phyloP scores from a whole-genome alignment of 2,329 filamentous ascomycete species.

The Fusarium sp. region DNA sequence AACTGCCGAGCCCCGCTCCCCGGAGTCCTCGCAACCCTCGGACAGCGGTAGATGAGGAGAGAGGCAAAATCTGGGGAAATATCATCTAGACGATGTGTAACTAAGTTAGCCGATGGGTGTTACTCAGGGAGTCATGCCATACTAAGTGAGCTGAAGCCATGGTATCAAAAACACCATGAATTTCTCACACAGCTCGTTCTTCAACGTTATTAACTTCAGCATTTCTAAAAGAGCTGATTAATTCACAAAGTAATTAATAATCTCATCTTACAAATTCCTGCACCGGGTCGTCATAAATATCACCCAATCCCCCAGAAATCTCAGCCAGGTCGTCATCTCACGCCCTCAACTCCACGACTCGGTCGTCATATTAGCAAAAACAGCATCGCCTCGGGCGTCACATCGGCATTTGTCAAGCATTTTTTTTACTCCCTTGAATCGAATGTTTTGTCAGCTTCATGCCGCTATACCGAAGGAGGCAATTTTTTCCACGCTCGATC shows the following conservation, averaged over 20 bases:
- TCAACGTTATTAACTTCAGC: background rate
- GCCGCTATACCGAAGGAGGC: constrained; percentile 27
- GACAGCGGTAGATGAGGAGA: background rate
- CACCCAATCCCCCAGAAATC: background rate
- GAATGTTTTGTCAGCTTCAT: constrained; percentile 27
- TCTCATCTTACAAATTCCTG: background rate
- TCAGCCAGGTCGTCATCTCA: constrained; percentile 26
- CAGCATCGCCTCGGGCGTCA: constrained; percentile 21
- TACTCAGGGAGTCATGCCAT: background rate
- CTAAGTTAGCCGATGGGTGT: background rate
- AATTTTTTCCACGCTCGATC: constrained; percentile 10
- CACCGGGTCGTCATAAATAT: constrained; percentile 20
- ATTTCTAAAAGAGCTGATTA: constrained; percentile 11
- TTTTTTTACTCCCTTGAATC: background rate
- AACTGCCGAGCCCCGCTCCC: background rate
- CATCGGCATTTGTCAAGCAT: background rate
- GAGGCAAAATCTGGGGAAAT: background rate
- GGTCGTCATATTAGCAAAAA: constrained; percentile 20
- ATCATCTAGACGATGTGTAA: background rate
- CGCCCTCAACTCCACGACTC: constrained; percentile 20
- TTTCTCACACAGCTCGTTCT: background rate
- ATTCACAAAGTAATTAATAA: constrained; percentile 6
- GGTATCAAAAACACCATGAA: background rate
- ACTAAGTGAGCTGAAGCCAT: background rate
- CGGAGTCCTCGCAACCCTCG: background rate